Evolutionary conservation across 257 asterid genomes (phyloP).

Genomic region (Ocimum tenuiflorum): DNA sequence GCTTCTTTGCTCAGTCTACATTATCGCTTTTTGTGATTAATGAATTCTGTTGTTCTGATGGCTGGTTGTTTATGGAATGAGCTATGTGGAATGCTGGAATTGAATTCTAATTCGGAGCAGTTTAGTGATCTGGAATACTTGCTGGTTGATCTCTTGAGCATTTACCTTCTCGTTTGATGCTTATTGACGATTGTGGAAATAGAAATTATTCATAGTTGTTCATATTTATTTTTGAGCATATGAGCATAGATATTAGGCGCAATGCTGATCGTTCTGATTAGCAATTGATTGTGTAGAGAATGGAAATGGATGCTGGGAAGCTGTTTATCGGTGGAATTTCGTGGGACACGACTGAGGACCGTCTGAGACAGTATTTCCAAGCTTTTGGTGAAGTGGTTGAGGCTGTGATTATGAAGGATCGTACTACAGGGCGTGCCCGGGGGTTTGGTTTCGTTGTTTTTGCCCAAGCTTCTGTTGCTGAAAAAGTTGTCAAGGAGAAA

Average conservation of each 20-base stretch:
- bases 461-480: slow-evolving; percentile 44
- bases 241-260: slow-evolving; percentile 14
- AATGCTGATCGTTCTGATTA: slow-evolving; percentile 17
- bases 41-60: slow-evolving; percentile 16
- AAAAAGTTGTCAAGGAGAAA: slow-evolving; percentile 38
- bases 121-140: slow-evolving; percentile 16
- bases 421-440: slow-evolving; percentile 54
- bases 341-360: slow-evolving; percentile 47
- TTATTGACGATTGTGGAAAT: not conserved
- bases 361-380: slow-evolving; percentile 39
- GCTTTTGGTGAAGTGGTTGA: slow-evolving; percentile 44
- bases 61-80: slow-evolving; percentile 6
- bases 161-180: not conserved
- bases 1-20: slow-evolving; percentile 36
- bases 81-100: slow-evolving; percentile 9
- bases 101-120: slow-evolving; percentile 5
- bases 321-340: slow-evolving; percentile 51
- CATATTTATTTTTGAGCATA: not conserved
- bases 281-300: slow-evolving; percentile 29
- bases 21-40: slow-evolving; percentile 25
- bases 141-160: slow-evolving; percentile 32
- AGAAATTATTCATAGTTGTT: not conserved
- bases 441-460: slow-evolving; percentile 50
- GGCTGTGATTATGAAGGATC: slow-evolving; percentile 50
- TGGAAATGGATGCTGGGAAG: slow-evolving; percentile 49